These are phyloP conservation scores for Fusarium lateritium DNA, from an alignment of 2,329 filamentous ascomycete genomes.

Conservation along the genomic window DNA sequence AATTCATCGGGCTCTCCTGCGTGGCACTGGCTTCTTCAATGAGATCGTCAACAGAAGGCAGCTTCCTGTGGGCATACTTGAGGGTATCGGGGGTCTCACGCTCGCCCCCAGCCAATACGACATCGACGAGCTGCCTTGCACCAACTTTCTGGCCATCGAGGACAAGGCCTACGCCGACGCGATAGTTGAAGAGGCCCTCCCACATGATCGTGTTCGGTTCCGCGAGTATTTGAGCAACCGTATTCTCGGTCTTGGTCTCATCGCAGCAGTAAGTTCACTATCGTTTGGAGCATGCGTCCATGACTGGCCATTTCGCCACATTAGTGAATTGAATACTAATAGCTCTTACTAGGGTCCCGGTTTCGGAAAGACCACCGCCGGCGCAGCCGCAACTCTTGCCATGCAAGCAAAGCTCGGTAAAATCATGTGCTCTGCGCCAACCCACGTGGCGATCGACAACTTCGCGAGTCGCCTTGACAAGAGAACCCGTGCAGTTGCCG, in stretches of 20 bases:
- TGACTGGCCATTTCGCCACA: too few relatives aligned
- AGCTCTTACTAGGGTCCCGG: slow-evolving; percentile 36
- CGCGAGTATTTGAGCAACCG: slow-evolving; percentile 15
- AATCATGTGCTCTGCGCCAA: slow-evolving; percentile 21
- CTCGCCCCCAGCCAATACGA: not conserved
- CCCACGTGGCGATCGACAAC: slow-evolving; percentile 12
- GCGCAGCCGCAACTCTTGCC: slow-evolving; percentile 7
- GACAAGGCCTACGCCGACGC: slow-evolving; percentile 1
- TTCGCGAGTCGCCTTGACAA: slow-evolving; percentile 19
- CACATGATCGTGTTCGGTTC: slow-evolving; percentile 22
- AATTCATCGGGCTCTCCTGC: slow-evolving; percentile 31
- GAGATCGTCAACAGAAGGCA: too few relatives aligned
- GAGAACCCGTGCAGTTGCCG: not conserved
- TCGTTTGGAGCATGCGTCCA: not conserved
- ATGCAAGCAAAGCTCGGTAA: slow-evolving; percentile 23
- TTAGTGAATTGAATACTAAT: too few relatives aligned
- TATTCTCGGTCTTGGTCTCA: slow-evolving; percentile 25
- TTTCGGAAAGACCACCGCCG: slow-evolving; percentile 32
- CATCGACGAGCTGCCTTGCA: not conserved
- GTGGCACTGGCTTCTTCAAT: slow-evolving; percentile 28
- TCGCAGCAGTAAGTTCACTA: slow-evolving; percentile 28
- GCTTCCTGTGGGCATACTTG: too few relatives aligned
- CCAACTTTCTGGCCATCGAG: slow-evolving; percentile 16
- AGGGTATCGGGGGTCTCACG: too few relatives aligned
- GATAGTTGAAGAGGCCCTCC: slow-evolving; percentile 19